These are phyloP conservation scores for Coleophoma eucalyptorum DNA, from an alignment of 2,329 filamentous ascomycete species.

Conservation along the genomic window DNA sequence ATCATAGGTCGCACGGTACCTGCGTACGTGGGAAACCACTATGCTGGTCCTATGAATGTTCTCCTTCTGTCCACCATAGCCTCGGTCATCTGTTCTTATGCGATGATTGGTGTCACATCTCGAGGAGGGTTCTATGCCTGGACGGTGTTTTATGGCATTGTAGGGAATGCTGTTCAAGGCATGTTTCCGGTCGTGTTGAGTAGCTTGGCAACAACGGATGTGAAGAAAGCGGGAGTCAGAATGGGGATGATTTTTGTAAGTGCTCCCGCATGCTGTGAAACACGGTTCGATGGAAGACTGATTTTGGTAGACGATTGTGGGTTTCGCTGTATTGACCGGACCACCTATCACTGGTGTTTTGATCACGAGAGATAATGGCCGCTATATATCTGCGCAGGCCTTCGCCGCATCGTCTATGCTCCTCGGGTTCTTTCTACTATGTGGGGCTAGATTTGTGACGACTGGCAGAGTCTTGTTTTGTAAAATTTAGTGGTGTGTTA, in stretches of 20 bases:
- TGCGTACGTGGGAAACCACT: slow-evolving; percentile 38
- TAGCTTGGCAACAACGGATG: slow-evolving; percentile 45
- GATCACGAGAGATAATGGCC: slow-evolving; percentile 5
- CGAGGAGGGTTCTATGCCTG: slow-evolving; percentile 40
- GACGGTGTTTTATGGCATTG: slow-evolving; percentile 43
- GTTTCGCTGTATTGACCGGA: slow-evolving; percentile 22
- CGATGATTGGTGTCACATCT: slow-evolving; percentile 41
- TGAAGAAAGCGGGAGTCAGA: slow-evolving; percentile 45
- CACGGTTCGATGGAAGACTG: not conserved
- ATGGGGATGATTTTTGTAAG: slow-evolving; percentile 51
- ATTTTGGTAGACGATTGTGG: slow-evolving; percentile 37
- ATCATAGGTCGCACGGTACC: slow-evolving; percentile 42
- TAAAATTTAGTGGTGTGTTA: slow-evolving; percentile 1
- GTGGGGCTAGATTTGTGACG: not conserved
- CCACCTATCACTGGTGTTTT: slow-evolving; percentile 15
- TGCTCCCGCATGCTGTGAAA: not conserved
- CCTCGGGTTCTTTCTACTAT: slow-evolving; percentile 25
- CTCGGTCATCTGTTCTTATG: slow-evolving; percentile 27
- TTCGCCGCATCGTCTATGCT: slow-evolving; percentile 3
- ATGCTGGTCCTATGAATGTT: slow-evolving; percentile 45
- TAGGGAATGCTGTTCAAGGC: slow-evolving; percentile 41
- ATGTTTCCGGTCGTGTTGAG: slow-evolving; percentile 45
- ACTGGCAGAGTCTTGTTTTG: slow-evolving; percentile 1
- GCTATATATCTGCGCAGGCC: slow-evolving; percentile 4
- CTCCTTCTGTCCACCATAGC: slow-evolving; percentile 38